Evolutionary conservation across 805 yeast genomes (phyloP), one percentile per base, ranked within the genome.

Genomic region (Metschnikowia henanensis): DNA sequence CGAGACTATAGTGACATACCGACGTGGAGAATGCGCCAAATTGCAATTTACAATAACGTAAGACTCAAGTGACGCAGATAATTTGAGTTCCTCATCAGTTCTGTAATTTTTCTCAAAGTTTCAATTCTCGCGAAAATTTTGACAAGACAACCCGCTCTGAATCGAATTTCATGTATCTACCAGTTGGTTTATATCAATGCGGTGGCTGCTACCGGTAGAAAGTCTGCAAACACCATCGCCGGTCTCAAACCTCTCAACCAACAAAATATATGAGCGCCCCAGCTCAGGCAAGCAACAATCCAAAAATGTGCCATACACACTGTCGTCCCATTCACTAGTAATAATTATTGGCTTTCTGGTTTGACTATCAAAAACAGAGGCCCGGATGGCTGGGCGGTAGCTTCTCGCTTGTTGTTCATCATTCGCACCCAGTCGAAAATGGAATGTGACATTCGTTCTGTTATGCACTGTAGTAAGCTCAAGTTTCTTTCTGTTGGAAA

Each of bases 241-340:
- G 5, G 57, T 51, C 47, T 77, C 82, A 45, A 77, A 73, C 30
- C 82, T 52, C 50, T 77, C 82, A n/a, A 75, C 58, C 18, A 77
- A 54, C 7, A 77, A 45, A 4, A 74, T 60, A 42, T 73, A 72
- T 5, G 46, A 49, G 0, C 65, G 41, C 19, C 44, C 71, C 2
- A 62, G 59, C 3, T 42, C 46, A 0, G 55, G 55, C 3, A 65
- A 34, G 4, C 32, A 30, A 35, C 63, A 59, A 33, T 68, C 68
- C 15, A 71, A 53, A 49, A 70, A 76, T 3, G 72, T 55, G 0
- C 82, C 82, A 53, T 71, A 72, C 6, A 73, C 48, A 18, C 65
- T 60, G 43, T 70, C 72, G 42, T 62, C 63, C 72, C 78, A 76
- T 12, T 52, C 42, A 22, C 64, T 64, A 40, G 67, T 70, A 16